Conservation (phyloP, 2,329 filamentous ascomycete species). For the Cladosporium velox region DNA sequence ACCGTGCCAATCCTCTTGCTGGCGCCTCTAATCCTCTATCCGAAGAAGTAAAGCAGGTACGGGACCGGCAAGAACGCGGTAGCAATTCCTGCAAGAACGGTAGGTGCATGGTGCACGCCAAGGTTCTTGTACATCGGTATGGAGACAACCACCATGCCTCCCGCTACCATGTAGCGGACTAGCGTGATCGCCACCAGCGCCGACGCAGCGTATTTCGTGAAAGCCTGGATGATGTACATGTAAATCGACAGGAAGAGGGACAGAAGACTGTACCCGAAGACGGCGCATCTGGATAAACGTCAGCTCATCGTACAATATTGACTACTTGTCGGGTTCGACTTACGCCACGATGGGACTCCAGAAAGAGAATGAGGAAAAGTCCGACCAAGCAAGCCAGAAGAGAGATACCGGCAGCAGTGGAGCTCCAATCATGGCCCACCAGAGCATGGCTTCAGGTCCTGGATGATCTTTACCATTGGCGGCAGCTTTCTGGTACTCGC, state of each 20-base stretch:
- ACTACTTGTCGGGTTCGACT: not conserved
- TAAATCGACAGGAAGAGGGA: conserved; percentile 44
- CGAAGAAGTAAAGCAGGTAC: not conserved
- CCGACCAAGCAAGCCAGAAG: not conserved
- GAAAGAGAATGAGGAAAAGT: conserved; percentile 22
- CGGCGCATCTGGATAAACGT: conserved; percentile 48
- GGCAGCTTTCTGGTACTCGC: not conserved
- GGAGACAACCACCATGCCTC: conserved; percentile 44
- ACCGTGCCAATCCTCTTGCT: not conserved
- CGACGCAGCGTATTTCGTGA: conserved; percentile 43
- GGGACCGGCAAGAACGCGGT: not conserved
- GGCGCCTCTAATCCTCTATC: not conserved
- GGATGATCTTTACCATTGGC: not conserved
- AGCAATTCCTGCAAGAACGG: not conserved
- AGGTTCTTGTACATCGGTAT: conserved; percentile 41
- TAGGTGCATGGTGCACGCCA: not conserved
- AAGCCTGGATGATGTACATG: conserved; percentile 42
- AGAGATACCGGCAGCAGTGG: not conserved
- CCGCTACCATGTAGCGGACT: conserved; percentile 37
- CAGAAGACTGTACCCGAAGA: conserved; percentile 51
- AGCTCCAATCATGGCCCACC: not conserved
- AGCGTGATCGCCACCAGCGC: conserved; percentile 40
- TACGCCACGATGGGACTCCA: conserved; percentile 10
- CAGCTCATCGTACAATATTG: conserved; percentile 42
- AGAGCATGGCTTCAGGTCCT: not conserved